A percentile compares a stretch with the other conserved stretches of the same genome.
Conservation (phyloP, 345 rosid species). For the Barbarea vulgaris region DNA sequence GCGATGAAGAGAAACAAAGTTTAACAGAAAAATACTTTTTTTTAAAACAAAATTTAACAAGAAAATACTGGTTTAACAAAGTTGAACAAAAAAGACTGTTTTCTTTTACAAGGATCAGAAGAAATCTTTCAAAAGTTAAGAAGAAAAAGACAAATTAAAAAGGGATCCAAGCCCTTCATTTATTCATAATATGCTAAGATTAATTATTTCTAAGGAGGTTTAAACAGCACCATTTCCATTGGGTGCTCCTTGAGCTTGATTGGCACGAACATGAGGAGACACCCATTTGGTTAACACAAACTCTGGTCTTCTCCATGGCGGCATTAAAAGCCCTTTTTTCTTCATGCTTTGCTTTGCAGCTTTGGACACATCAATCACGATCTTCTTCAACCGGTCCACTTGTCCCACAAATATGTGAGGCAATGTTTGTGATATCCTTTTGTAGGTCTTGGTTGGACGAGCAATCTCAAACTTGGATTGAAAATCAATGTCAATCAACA, state of each 20-base stretch:
- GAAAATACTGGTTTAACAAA: too few species aligned
- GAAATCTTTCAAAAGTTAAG: background rate
- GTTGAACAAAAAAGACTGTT: background rate
- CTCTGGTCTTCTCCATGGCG: slow-evolving; percentile 79
- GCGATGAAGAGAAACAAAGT: background rate
- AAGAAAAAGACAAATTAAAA: background rate
- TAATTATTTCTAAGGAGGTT: background rate
- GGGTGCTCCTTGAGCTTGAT: background rate
- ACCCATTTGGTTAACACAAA: slow-evolving; percentile 76
- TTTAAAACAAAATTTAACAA: background rate
- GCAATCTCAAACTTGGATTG: slow-evolving; percentile 78
- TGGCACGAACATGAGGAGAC: slow-evolving; percentile 45
- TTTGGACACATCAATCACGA: slow-evolving; percentile 57
- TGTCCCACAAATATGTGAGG: slow-evolving; percentile 76
- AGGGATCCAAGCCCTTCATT: background rate
- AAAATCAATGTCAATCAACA: slow-evolving; percentile 71
- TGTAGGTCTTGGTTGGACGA: slow-evolving; percentile 60
- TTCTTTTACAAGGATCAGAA: background rate
- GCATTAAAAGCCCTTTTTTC: slow-evolving; percentile 74
- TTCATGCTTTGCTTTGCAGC: slow-evolving; percentile 75
- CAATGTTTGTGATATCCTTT: slow-evolving; percentile 53
- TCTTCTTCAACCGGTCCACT: slow-evolving; percentile 58
- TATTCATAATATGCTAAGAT: background rate
- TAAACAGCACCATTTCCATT: background rate
- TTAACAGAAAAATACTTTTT: background rate